A percentile compares a stretch with the other conserved stretches of the same genome.
phyloP scores from a whole-genome alignment of 1,139 yeast species.

The Blastobotrys proliferans region DNA sequence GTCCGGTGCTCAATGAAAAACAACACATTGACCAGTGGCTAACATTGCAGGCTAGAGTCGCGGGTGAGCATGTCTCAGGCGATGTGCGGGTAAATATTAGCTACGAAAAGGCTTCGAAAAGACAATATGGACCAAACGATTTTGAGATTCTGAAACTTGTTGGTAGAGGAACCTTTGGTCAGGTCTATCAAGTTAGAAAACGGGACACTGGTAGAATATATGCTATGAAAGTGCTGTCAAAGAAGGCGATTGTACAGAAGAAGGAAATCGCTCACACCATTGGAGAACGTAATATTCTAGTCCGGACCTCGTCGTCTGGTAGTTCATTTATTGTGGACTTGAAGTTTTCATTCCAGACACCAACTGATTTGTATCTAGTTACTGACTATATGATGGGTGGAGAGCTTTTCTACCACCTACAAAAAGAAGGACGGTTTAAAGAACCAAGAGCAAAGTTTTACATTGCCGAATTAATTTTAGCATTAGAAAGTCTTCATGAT shows the following conservation, averaged over 20 bases:
- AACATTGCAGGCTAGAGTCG: constrained; percentile 63
- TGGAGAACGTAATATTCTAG: constrained; percentile 91
- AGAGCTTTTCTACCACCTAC: constrained; percentile 95
- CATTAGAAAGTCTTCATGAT: constrained; percentile 87
- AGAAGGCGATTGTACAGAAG: constrained; percentile 91
- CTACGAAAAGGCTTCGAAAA: constrained; percentile 64
- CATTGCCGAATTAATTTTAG: constrained; percentile 89
- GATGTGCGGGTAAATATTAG: constrained; percentile 71
- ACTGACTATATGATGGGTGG: constrained; percentile 99
- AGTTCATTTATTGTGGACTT: constrained; percentile 91
- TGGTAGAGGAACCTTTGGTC: constrained; percentile 97
- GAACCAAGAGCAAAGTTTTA: constrained; percentile 94
- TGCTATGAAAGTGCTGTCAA: constrained; percentile 94
- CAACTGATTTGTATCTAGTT: constrained; percentile 82
- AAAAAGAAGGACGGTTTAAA: constrained; percentile 87
- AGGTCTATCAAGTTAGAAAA: constrained; percentile 91
- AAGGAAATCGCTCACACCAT: constrained; percentile 97
- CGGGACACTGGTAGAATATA: constrained; percentile 83
- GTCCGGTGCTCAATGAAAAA: constrained; percentile 56
- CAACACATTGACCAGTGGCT: constrained; percentile 60
- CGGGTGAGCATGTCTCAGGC: constrained; percentile 75
- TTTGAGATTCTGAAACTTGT: constrained; percentile 84
- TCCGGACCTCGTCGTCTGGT: constrained; percentile 76
- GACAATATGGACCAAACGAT: constrained; percentile 87
- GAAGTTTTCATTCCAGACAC: constrained; percentile 94